Percentiles rank a stretch among this genome's conserved stretches.
Evolutionary conservation across 352 stramenopile species (phyloP).

Genomic region (Pythium pyrilobum): DNA sequence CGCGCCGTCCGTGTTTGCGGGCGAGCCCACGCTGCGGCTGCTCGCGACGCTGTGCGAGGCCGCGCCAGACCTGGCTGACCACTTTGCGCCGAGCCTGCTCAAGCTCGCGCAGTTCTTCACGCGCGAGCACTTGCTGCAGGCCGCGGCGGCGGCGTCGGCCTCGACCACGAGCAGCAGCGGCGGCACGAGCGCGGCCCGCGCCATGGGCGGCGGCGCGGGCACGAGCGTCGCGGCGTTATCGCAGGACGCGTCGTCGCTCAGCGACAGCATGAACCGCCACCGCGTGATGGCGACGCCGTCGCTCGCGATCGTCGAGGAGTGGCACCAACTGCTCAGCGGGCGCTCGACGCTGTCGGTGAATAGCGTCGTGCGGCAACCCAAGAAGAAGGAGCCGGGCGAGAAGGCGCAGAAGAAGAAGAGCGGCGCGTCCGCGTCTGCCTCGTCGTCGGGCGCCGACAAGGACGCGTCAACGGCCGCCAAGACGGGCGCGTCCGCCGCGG

Average conservation of each 20-base stretch:
- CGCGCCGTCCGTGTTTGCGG: slow-evolving; percentile 49
- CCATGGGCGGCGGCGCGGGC: slow-evolving; percentile 19
- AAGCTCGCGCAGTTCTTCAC: slow-evolving; percentile 84
- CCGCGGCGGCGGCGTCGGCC: slow-evolving; percentile 12
- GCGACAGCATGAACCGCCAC: slow-evolving; percentile 71
- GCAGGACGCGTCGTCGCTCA: slow-evolving; percentile 15
- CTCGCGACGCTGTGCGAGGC: slow-evolving; percentile 51
- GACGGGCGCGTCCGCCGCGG: neutral
- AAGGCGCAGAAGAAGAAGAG: slow-evolving; percentile 50
- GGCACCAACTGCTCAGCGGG: slow-evolving; percentile 63
- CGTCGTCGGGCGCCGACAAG: neutral
- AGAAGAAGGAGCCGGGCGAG: slow-evolving; percentile 40
- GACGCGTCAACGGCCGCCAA: neutral
- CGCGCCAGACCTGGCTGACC: slow-evolving; percentile 67
- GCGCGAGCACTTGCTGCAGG: slow-evolving; percentile 76
- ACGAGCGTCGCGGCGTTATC: slow-evolving; percentile 24
- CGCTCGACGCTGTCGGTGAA: slow-evolving; percentile 77
- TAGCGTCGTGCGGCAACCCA: slow-evolving; percentile 65
- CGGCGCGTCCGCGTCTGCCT: neutral
- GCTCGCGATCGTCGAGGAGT: slow-evolving; percentile 80
- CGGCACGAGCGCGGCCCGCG: neutral
- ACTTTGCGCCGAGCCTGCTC: slow-evolving; percentile 69
- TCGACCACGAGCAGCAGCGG: neutral
- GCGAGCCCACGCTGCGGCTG: slow-evolving; percentile 67
- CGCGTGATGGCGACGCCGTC: slow-evolving; percentile 86